phyloP scores from a whole-genome alignment of 176 grass and related monocot species.

The Panicum miliaceum region DNA sequence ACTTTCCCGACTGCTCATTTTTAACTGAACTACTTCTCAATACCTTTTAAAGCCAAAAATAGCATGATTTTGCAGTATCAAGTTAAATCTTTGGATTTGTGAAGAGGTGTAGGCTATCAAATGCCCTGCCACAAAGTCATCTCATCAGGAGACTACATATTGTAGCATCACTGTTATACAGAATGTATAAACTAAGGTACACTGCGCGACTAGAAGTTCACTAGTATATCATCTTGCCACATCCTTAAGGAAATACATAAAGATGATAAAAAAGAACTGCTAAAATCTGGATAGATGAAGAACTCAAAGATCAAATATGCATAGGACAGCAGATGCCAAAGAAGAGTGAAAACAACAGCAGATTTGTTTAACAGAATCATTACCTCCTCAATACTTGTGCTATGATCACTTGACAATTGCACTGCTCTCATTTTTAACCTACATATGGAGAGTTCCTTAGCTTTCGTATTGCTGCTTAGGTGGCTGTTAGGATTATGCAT shows the following conservation, averaged over 20 bases:
- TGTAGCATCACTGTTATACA: neutral
- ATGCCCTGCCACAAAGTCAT: neutral
- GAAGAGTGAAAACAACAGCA: neutral
- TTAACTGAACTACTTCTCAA: neutral
- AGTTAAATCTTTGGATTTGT: neutral
- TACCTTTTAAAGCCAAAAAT: neutral
- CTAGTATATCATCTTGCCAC: neutral
- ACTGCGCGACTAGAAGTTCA: neutral
- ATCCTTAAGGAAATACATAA: conserved; percentile 6
- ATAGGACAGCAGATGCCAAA: neutral
- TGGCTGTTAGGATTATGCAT: conserved; percentile 77
- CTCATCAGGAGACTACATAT: neutral
- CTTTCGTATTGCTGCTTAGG: conserved; percentile 57
- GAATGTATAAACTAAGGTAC: neutral
- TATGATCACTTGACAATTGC: conserved; percentile 81
- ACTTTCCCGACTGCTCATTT: neutral
- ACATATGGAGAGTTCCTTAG: conserved; percentile 76
- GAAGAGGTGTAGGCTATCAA: neutral
- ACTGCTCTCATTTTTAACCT: conserved; percentile 76
- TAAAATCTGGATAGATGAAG: conserved; percentile 18
- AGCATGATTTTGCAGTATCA: neutral
- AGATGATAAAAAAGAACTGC: neutral
- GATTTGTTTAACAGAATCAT: conserved; percentile 28
- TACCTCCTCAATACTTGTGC: conserved; percentile 89
- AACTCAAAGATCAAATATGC: neutral